Evolutionary conservation across 2,329 filamentous ascomycete genomes (phyloP).

Genomic region (Aspergillus nomiae): DNA sequence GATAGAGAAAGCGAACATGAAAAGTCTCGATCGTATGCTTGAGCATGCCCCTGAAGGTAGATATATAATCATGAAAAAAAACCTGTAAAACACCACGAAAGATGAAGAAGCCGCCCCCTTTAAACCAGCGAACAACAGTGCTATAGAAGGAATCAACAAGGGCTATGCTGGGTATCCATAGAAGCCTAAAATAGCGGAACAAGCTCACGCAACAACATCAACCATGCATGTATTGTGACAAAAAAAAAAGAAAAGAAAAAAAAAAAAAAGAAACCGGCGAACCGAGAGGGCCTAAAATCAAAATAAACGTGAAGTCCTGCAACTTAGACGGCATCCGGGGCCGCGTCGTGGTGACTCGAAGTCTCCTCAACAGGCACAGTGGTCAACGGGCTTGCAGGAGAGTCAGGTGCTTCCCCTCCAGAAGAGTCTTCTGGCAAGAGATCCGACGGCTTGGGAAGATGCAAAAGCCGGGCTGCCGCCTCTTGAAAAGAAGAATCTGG

Average conservation of each 20-base stretch:
- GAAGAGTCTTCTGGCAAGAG: slow-evolving; percentile 29
- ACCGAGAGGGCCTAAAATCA: neutral
- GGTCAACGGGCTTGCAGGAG: slow-evolving; percentile 22
- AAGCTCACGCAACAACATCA: slow-evolving; percentile 3
- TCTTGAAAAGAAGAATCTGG: neutral
- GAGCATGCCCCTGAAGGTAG: slow-evolving; percentile 2
- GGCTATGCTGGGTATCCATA: slow-evolving; percentile 37
- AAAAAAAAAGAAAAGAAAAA: too few relatives aligned
- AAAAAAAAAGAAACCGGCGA: neutral
- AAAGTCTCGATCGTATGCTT: slow-evolving; percentile 9
- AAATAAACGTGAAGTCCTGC: neutral
- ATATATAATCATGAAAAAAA: neutral
- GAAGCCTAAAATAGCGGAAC: slow-evolving; percentile 16
- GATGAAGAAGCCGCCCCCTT: neutral
- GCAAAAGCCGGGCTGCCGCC: neutral
- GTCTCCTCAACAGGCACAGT: slow-evolving; percentile 12
- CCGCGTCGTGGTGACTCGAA: neutral
- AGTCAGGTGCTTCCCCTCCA: slow-evolving; percentile 31
- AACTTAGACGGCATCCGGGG: neutral
- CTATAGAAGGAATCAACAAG: slow-evolving; percentile 9
- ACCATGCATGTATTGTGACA: neutral
- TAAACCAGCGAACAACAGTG: slow-evolving; percentile 4
- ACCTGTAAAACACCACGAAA: slow-evolving; percentile 3
- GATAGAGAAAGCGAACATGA: neutral
- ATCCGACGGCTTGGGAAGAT: slow-evolving; percentile 14